Evolutionary conservation across 1,139 yeast genomes (phyloP).

Genomic region (Lodderomyces beijingensis): DNA sequence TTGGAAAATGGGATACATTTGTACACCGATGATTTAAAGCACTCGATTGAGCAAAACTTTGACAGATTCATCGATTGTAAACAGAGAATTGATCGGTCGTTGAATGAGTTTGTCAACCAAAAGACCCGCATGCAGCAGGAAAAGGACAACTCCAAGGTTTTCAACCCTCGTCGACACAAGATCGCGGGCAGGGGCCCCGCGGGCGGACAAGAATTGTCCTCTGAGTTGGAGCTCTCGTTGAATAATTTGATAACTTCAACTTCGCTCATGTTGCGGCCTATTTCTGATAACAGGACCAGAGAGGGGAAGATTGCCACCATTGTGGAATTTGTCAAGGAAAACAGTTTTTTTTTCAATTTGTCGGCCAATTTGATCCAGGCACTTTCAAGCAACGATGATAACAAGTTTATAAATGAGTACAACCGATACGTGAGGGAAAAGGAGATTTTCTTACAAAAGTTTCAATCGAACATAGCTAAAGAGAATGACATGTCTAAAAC

Average conservation of each 20-base stretch:
- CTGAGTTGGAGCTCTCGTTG: conserved; percentile 42
- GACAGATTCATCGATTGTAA: conserved; percentile 74
- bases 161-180: conserved; percentile 31
- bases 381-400: conserved; percentile 61
- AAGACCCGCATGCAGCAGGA: conserved; percentile 38
- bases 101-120: conserved; percentile 30
- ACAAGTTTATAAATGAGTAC: conserved; percentile 66
- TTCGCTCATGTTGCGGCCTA: conserved; percentile 69
- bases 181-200: conserved; percentile 14
- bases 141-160: conserved; percentile 32
- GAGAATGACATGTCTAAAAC: neutral
- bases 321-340: conserved; percentile 56
- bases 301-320: conserved; percentile 59
- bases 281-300: conserved; percentile 57
- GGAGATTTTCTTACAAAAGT: conserved; percentile 14
- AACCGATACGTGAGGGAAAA: conserved; percentile 41
- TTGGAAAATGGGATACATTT: conserved; percentile 60
- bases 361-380: conserved; percentile 57
- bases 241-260: conserved; percentile 54
- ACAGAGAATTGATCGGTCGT: conserved; percentile 42
- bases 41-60: conserved; percentile 69
- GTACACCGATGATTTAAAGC: conserved; percentile 63
- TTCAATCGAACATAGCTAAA: neutral
- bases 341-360: conserved; percentile 65
- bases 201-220: conserved; percentile 13